These are phyloP conservation scores for Colletotrichum lindemuthianum DNA, from an alignment of 2,329 filamentous ascomycete genomes.

Conservation along the genomic window DNA sequence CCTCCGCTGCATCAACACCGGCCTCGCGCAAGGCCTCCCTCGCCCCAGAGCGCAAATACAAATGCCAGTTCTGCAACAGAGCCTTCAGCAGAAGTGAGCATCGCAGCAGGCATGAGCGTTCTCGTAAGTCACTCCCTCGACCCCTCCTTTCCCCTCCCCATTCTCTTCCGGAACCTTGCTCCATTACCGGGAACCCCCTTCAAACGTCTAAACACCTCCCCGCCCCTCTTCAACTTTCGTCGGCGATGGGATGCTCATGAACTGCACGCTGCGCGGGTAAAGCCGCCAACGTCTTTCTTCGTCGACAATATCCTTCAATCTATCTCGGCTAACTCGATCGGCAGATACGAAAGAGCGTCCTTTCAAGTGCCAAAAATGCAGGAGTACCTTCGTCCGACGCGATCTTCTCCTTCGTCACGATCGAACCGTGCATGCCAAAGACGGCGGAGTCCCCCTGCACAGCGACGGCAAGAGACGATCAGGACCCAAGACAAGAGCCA, in stretches of 20 bases:
- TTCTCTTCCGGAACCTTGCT: constrained; percentile 25
- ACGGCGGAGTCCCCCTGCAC: constrained; percentile 91
- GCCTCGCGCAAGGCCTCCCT: constrained; percentile 79
- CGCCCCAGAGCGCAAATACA: constrained; percentile 97
- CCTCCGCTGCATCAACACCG: constrained; percentile 74
- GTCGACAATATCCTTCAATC: too few species aligned
- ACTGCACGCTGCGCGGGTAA: too few species aligned
- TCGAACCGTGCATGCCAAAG: constrained; percentile 97
- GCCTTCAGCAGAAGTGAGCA: constrained; percentile 98
- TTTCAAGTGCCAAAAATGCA: constrained; percentile 98
- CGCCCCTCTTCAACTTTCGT: constrained; percentile 17
- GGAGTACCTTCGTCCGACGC: constrained; percentile 97
- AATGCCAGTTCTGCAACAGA: constrained; percentile 98
- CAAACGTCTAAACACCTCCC: neutral
- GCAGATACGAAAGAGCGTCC: constrained; percentile 97
- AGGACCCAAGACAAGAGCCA: constrained; percentile 72
- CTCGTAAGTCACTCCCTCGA: constrained; percentile 76
- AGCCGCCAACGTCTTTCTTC: too few species aligned
- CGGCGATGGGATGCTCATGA: neutral
- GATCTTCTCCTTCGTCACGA: constrained; percentile 97
- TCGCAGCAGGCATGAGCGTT: constrained; percentile 94
- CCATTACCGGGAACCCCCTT: constrained; percentile 22
- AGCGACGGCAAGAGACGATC: constrained; percentile 92
- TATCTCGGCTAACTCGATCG: constrained; percentile 17
- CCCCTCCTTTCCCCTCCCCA: constrained; percentile 23